Base-by-base conservation (phyloP, 2,329 filamentous ascomycete species). In the Myriosclerotinia curreyana region DNA sequence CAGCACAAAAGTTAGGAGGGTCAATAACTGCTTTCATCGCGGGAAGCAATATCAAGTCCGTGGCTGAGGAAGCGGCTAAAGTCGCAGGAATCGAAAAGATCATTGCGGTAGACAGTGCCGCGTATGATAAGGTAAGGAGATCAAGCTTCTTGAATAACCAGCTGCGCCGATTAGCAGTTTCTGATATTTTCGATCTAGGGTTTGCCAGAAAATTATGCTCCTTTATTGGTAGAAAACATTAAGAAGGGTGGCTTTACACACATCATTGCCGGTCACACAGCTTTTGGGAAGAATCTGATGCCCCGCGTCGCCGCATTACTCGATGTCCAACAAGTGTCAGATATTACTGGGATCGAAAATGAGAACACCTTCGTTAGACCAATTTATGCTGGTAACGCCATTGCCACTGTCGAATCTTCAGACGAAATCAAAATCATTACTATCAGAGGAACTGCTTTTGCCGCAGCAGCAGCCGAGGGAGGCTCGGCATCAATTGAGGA, bases 321-420 rank as follows among this genome's bases (percentile, higher is more conserved):
- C 65, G 95, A 99, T 76, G 86, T 89, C 44, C 93, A 97, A 79
- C 93, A 96, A 75, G 87, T 99, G 67, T 96, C 93, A 52, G 95
- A 99, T 76, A 90, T 98, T 70, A 97, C 87, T 22, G 82, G 79
- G 1, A 89, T 99, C 74, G 87, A 97, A 77, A 86, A 86, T 77
- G 93, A 96, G 77, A 93, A 94, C 76, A 97, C 92, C 15, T 99
- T 99, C 74, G 89, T 97, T 63, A 90, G 95, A 64, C 94, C 95
- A 36, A 97, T 99, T 74, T 99, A 99, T 77, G 95, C 95, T 65
- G 95, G 95, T 63, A 99, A 99, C 75, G 95, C 94, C 55, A 96
- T 99, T 74, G 86, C 96, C 44, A 99, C 95, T 12, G 93, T 99
- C 65, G 91, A 98, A 78, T 96, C 92, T 3, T 85, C 85, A 68